These are phyloP conservation scores for Larix sibirica DNA, from an alignment of 83 land plant genomes.

Conservation along the genomic window DNA sequence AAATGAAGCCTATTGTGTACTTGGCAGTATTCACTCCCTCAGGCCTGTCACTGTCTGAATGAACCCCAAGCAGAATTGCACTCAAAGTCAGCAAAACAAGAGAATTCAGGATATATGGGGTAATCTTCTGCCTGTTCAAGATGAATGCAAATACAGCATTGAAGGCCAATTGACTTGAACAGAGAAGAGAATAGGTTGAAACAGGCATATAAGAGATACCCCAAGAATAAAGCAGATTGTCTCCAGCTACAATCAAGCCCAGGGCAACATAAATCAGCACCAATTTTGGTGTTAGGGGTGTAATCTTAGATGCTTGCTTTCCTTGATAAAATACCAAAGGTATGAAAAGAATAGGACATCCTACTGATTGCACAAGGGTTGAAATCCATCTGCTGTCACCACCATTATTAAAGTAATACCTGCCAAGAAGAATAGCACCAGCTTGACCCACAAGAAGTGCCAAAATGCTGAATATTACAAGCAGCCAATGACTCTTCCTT, in stretches of 20 bases:
- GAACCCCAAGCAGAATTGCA: too few species aligned
- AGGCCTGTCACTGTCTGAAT: too few species aligned
- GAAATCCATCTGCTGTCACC: constrained; percentile 32
- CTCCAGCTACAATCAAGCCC: constrained; percentile 23
- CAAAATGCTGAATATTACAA: constrained; percentile 18
- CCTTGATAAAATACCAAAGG: not conserved
- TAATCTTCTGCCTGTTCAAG: too few species aligned
- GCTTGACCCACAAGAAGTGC: constrained; percentile 30
- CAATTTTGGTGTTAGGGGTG: not conserved
- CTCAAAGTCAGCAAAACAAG: too few species aligned
- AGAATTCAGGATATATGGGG: too few species aligned
- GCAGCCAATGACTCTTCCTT: not conserved
- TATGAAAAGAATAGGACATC: constrained; percentile 21
- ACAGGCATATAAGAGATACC: constrained; percentile 32
- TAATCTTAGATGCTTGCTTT: not conserved
- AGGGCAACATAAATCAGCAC: not conserved
- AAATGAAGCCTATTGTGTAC: not conserved
- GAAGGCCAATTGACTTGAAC: constrained; percentile 31
- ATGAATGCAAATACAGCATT: constrained; percentile 30
- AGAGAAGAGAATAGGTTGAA: constrained; percentile 35
- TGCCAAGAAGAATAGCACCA: constrained; percentile 20
- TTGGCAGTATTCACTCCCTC: not conserved
- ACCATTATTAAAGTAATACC: constrained; percentile 28
- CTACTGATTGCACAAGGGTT: constrained; percentile 18
- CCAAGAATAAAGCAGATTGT: constrained; percentile 31